Evolutionary conservation across 192 early-diverging fungal genomes (phyloP), one percentile per base, ranked within the genome.

Genomic region (Backusella australiensis): DNA sequence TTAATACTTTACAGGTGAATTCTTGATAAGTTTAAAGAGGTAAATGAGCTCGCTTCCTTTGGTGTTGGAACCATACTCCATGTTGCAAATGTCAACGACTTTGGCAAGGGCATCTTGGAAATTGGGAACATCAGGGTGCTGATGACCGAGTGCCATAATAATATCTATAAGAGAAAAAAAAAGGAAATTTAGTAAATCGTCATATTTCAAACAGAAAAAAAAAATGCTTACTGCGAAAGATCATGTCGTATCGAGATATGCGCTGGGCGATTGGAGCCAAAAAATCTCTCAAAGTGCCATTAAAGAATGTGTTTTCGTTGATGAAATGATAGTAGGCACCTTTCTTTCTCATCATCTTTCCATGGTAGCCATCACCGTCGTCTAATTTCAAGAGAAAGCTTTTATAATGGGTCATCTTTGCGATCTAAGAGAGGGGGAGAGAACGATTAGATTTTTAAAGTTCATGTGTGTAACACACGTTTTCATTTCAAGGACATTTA

Each of bases 21-120:
- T 56, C 12, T 69, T 41, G 44, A 80, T 80, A 6, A 68, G 67
- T 35, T 23, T 41, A 36, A 71, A 74, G 59, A 80, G 44, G 46
- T 75, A 72, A 23, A 80, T 53, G 14, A 76, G 59, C 32, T 75
- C 63, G 21, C 72, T 72, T 36, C 46, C 26, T 36, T 73, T 71
- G 0, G 78, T 65, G 52, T 80, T 39, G 11, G 67, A 9, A 32
- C 75, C 78, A 65, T 80, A 74, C 17, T 52, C 52, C 78, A 80
- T 80, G 42, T 38, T 49, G 14, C 52, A 69, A 21, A 80, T 75
- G n/a, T 67, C 72, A 49, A 34, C 35, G 0, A 68, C 69, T 41
- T 56, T 75, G 6, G 35, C n/a, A 29, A 39, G 38, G 14, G 77
- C 56, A 29, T 49, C 67, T 49, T 29, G n/a, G 19, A 79, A 38